Evolutionary conservation across 2,329 filamentous ascomycete genomes (phyloP).

Genomic region (Cladosporium cucumerinum): DNA sequence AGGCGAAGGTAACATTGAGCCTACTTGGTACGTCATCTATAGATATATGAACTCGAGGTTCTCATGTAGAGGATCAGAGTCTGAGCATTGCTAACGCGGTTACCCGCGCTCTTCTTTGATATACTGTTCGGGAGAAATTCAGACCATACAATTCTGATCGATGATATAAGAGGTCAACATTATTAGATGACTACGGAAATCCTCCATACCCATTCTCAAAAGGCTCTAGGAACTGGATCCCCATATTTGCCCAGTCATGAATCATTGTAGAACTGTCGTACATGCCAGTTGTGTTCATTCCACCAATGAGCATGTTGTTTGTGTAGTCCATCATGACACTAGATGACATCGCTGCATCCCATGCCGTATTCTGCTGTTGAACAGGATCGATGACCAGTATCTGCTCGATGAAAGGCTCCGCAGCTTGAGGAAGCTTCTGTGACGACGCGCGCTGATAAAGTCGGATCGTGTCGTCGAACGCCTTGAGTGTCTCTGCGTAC

Average conservation of each 20-base stretch:
- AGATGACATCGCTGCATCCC: background rate
- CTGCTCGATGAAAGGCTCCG: constrained; percentile 2
- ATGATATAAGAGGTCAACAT: background rate
- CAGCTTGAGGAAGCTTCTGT: background rate
- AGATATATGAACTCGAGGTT: background rate
- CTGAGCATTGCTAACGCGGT: background rate
- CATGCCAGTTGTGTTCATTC: background rate
- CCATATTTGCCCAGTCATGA: background rate
- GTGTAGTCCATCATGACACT: background rate
- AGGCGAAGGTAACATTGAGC: constrained; percentile 62
- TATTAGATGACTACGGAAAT: background rate
- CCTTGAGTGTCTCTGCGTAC: background rate
- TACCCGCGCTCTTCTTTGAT: too few species aligned
- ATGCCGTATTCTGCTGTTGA: background rate
- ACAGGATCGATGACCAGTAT: background rate
- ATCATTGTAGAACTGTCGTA: background rate
- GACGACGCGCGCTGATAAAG: background rate
- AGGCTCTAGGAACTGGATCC: background rate
- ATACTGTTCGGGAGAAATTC: too few species aligned
- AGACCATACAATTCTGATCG: background rate
- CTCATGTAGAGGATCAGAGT: background rate
- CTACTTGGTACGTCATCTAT: constrained; percentile 35
- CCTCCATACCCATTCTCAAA: background rate
- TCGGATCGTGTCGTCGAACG: background rate
- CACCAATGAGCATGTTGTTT: background rate